Evolutionary conservation across 345 rosid species (phyloP), one percentile per base, ranked within the genome.

Genomic region (Citrus cavaleriei): DNA sequence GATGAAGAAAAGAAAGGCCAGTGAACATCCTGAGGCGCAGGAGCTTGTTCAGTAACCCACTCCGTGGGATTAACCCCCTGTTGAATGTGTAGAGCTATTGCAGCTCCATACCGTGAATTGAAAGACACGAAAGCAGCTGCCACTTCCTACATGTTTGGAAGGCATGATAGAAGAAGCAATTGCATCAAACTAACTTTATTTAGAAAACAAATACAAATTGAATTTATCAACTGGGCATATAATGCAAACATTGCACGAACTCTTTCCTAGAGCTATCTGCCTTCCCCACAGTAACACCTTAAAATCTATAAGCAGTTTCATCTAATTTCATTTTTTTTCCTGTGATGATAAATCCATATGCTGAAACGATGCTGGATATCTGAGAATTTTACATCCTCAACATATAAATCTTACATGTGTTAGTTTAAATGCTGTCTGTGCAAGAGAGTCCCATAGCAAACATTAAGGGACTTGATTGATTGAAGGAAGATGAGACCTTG

Each of bases 41-140:
- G 98, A 80, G 98, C 98, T 84, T 51, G 76, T 86, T 95, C 98
- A 70, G 97, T 93, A 63, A 93, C 81, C 98, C 98, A 95, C 71
- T 92, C 84, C 18, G 92, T 93, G 61, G 98, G 98, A 79, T 95
- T 89, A 74, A 87, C 69, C 67, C 97, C 93, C 79, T 92, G 98
- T 82, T 86, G 97, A 66, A 93, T 92, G 87, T 89, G 88, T 65
- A 86, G 80, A 80, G 93, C 91, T 81, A 88, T 82, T 71, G 98
- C 98, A 80, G 95, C 93, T 80, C 94, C 95, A 42, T 86, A 84
- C 65, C 92, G 91, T 30, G 98, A 87, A 81, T 83, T 95, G 83
- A 95, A 95, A 59, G 98, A 92, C 46, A 95, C 98, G 59, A 95
- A 93, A 79, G 98, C 98, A 16, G 94, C 94, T 68, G 95, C 94